These are phyloP conservation scores for Carallia pectinifolia DNA, from an alignment of 345 rosid genomes.

Conservation along the genomic window DNA sequence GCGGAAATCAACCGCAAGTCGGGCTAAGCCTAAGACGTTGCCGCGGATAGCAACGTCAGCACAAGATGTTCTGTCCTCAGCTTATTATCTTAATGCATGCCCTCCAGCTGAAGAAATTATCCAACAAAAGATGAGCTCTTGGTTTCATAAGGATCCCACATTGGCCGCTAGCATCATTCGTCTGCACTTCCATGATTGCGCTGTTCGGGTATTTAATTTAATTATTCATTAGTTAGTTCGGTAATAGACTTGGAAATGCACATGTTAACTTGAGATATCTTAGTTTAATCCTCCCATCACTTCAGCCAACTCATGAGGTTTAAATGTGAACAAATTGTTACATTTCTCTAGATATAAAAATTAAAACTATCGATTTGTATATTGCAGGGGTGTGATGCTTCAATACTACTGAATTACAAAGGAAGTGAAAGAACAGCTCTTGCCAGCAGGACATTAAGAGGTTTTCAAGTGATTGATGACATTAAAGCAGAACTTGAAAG, in stretches of 20 bases:
- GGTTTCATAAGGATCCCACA: conserved; percentile 17
- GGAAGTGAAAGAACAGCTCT: conserved; percentile 23
- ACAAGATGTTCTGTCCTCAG: neutral
- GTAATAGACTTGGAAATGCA: too few species aligned
- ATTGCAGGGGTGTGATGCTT: conserved; percentile 26
- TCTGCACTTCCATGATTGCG: conserved; percentile 29
- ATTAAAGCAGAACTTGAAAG: conserved; percentile 21
- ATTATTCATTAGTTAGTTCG: neutral
- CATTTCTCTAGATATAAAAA: too few species aligned
- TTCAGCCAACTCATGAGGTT: too few species aligned
- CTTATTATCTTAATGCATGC: conserved; percentile 10
- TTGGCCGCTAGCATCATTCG: conserved; percentile 27
- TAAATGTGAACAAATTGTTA: too few species aligned
- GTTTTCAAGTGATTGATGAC: conserved; percentile 24
- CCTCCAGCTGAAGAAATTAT: conserved; percentile 20
- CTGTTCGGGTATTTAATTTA: conserved; percentile 15
- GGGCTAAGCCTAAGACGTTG: neutral
- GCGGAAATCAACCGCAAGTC: neutral
- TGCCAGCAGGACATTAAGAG: conserved; percentile 22
- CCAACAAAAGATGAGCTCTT: conserved; percentile 8
- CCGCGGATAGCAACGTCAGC: neutral
- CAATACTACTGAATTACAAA: conserved; percentile 18
- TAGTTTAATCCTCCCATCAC: too few species aligned
- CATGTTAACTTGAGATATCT: too few species aligned
- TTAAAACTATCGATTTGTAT: too few species aligned